These are phyloP conservation scores for Gelatoporia subvermispora DNA, from an alignment of 768 basidiomycete species.

Conservation along the genomic window DNA sequence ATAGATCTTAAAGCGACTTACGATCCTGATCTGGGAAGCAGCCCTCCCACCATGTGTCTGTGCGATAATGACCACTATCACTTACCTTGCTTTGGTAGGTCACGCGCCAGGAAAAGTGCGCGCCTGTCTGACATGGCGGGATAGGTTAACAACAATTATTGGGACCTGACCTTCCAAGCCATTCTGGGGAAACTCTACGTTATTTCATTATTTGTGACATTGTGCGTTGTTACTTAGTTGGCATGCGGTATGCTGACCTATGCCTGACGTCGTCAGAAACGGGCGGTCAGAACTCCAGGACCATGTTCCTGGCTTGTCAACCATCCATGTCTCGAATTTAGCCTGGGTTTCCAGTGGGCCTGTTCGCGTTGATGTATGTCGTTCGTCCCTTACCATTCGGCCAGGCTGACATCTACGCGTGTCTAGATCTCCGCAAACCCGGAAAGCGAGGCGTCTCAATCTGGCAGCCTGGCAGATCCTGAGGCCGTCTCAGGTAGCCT, in stretches of 20 bases:
- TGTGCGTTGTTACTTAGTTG: slow-evolving; percentile 12
- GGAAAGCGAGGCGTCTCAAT: background rate
- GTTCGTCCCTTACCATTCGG: background rate
- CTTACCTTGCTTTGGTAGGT: slow-evolving; percentile 13
- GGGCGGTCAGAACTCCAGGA: slow-evolving; percentile 10
- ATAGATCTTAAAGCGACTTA: slow-evolving; percentile 16
- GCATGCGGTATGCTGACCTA: background rate
- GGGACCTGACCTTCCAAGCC: slow-evolving; percentile 23
- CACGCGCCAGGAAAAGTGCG: background rate
- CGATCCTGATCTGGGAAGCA: slow-evolving; percentile 23
- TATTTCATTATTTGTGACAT: slow-evolving; percentile 24
- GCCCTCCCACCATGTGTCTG: slow-evolving; percentile 23
- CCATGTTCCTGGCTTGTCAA: background rate
- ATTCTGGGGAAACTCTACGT: slow-evolving; percentile 27
- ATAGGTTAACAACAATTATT: slow-evolving; percentile 18
- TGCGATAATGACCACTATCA: slow-evolving; percentile 18
- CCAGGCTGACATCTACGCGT: background rate
- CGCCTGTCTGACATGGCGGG: too few relatives aligned
- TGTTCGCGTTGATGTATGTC: slow-evolving; percentile 10
- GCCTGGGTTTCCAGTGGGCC: slow-evolving; percentile 7
- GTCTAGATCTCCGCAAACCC: background rate
- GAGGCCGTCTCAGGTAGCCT: background rate
- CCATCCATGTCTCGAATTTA: slow-evolving; percentile 3
- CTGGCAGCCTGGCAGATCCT: background rate
- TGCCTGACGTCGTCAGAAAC: background rate